These are phyloP conservation scores for Kurtzmaniella quercitrusa DNA, from an alignment of 1,139 yeast genomes.

Conservation along the genomic window DNA sequence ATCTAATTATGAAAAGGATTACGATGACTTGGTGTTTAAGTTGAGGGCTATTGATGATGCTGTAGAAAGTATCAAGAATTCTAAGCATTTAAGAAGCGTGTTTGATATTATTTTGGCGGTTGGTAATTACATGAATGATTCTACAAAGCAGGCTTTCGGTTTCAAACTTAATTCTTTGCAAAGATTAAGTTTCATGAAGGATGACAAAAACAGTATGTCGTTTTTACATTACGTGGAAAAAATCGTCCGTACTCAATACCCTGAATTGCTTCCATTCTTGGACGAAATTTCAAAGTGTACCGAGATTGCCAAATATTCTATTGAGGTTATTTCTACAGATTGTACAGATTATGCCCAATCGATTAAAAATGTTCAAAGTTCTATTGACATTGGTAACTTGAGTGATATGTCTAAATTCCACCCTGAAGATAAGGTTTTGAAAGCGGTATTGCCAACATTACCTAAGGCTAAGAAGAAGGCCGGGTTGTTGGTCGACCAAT, in stretches of 20 bases:
- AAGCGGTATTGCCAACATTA: conserved; percentile 57
- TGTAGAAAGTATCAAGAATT: conserved; percentile 54
- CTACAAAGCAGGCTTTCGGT: conserved; percentile 76
- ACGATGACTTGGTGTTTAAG: conserved; percentile 59
- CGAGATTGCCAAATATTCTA: conserved; percentile 60
- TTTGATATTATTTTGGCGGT: conserved; percentile 76
- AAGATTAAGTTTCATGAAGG: conserved; percentile 71
- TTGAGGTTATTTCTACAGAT: conserved; percentile 63
- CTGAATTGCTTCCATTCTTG: conserved; percentile 56
- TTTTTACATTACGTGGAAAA: conserved; percentile 78
- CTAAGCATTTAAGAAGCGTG: conserved; percentile 57
- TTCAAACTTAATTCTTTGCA: conserved; percentile 73
- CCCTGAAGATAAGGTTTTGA: conserved; percentile 63
- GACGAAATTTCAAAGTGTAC: conserved; percentile 56
- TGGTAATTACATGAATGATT: conserved; percentile 82
- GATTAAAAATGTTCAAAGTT: conserved; percentile 64
- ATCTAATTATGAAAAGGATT: conserved; percentile 63
- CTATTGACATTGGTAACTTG: conserved; percentile 71
- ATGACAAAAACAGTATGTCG: conserved; percentile 72
- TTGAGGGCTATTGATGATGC: conserved; percentile 62
- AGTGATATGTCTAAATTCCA: conserved; percentile 74
- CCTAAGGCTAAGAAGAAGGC: conserved; percentile 69
- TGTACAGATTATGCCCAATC: conserved; percentile 55
- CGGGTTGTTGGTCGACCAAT: conserved; percentile 60
- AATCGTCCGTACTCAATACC: conserved; percentile 62